phyloP scores from a whole-genome alignment of 768 basidiomycete genomes.

The Rubroboletus pulcherrimus region DNA sequence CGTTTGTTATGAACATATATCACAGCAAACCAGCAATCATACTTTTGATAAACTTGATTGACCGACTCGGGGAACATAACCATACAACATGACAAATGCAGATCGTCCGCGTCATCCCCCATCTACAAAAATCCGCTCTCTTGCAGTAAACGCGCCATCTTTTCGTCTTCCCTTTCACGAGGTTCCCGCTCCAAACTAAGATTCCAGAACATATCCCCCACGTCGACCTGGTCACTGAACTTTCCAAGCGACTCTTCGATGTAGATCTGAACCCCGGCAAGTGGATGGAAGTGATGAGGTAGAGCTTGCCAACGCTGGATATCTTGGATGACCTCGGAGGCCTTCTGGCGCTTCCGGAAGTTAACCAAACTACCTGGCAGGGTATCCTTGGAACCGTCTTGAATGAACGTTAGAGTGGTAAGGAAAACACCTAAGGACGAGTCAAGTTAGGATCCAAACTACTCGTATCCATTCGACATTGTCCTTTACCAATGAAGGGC shows the following conservation, averaged over 20 bases:
- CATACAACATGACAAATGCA: slow-evolving; percentile 20
- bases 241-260: slow-evolving; percentile 76
- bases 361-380: slow-evolving; percentile 80
- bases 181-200: slow-evolving; percentile 87
- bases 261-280: slow-evolving; percentile 65
- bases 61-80: slow-evolving; percentile 6
- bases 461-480: background rate
- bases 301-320: slow-evolving; percentile 95
- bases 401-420: slow-evolving; percentile 95
- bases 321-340: slow-evolving; percentile 94
- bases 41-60: background rate
- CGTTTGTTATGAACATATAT: background rate
- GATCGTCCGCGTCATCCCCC: background rate
- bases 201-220: slow-evolving; percentile 79
- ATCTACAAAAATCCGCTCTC: slow-evolving; percentile 80
- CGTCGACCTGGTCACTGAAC: slow-evolving; percentile 63
- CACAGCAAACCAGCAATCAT: background rate
- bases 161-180: slow-evolving; percentile 92
- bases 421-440: slow-evolving; percentile 78
- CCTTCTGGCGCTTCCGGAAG: slow-evolving; percentile 92
- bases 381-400: slow-evolving; percentile 90
- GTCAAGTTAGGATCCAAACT: background rate
- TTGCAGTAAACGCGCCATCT: slow-evolving; percentile 87
- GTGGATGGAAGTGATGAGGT: slow-evolving; percentile 78
- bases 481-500: slow-evolving; percentile 82